A percentile compares a stretch with the other conserved stretches of the same genome.
Evolutionary conservation across 805 yeast species (phyloP).

Genomic region (Peterozyma toletana): DNA sequence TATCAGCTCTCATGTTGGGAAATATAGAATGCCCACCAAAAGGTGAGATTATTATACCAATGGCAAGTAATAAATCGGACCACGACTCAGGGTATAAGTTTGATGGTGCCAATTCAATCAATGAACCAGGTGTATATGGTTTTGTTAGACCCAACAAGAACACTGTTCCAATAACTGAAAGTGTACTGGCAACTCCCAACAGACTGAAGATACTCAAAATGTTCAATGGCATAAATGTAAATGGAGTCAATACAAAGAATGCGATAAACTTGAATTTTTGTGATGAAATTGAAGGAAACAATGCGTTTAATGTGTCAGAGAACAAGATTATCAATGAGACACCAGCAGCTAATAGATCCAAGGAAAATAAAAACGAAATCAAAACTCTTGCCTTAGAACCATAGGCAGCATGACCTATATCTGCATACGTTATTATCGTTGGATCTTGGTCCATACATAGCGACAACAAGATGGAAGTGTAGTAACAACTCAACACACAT

Average conservation of each 20-base stretch:
- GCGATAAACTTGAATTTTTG: constrained; percentile 59
- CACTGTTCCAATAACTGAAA: constrained; percentile 39
- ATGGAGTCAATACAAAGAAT: constrained; percentile 69
- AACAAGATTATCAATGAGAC: constrained; percentile 76
- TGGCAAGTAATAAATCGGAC: constrained; percentile 36
- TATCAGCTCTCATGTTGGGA: constrained; percentile 69
- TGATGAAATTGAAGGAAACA: constrained; percentile 46
- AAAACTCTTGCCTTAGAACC: constrained; percentile 70
- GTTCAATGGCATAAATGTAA: constrained; percentile 57
- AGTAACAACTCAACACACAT: constrained; percentile 64
- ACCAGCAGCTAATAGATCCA: constrained; percentile 76
- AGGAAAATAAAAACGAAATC: constrained; percentile 65
- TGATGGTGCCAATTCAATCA: constrained; percentile 36
- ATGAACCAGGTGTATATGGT: constrained; percentile 44
- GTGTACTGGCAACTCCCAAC: constrained; percentile 49
- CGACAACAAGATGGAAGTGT: constrained; percentile 71
- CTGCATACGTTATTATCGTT: constrained; percentile 81
- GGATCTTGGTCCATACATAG: constrained; percentile 75
- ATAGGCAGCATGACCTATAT: constrained; percentile 79
- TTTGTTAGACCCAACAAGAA: constrained; percentile 39
- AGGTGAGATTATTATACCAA: constrained; percentile 68
- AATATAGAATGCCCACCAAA: constrained; percentile 84
- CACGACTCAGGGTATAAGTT: constrained; percentile 31
- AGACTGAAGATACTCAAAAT: constrained; percentile 47
- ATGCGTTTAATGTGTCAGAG: constrained; percentile 76